phyloP scores from a whole-genome alignment of 1,139 yeast species.

The Geotrichum restrictum region DNA sequence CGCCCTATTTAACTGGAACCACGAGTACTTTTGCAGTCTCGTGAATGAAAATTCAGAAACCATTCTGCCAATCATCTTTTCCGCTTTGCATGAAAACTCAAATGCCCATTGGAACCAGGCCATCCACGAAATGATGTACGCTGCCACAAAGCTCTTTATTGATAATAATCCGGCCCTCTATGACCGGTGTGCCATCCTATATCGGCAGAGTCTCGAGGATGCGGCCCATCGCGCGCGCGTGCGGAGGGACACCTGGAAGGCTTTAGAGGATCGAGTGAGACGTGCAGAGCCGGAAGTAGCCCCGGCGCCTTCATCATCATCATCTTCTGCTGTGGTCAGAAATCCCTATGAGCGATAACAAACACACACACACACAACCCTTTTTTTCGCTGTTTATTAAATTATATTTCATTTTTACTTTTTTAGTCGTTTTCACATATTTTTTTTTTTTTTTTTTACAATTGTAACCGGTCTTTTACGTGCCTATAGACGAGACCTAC shows the following conservation, averaged over 20 bases:
- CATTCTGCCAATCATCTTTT: conserved; percentile 86
- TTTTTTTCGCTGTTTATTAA: background rate
- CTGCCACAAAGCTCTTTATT: conserved; percentile 87
- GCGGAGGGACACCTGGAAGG: conserved; percentile 72
- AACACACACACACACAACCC: no score
- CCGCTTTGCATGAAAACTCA: conserved; percentile 77
- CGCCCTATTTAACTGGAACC: conserved; percentile 89
- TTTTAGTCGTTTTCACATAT: background rate
- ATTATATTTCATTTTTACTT: background rate
- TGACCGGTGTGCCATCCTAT: conserved; percentile 85
- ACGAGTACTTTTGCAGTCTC: conserved; percentile 85
- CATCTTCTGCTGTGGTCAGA: conserved; percentile 2
- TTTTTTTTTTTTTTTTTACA: no score
- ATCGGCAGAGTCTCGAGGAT: conserved; percentile 70
- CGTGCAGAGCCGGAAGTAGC: conserved; percentile 5
- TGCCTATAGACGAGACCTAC: no score
- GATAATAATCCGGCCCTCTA: conserved; percentile 91
- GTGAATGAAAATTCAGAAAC: conserved; percentile 90
- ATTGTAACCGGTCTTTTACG: no score
- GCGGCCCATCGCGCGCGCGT: conserved; percentile 55
- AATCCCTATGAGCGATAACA: background rate
- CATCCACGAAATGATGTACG: conserved; percentile 84
- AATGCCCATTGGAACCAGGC: conserved; percentile 83
- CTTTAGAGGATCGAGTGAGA: conserved; percentile 57
- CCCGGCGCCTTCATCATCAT: background rate